Conservation (phyloP, 2,329 filamentous ascomycete genomes). For the Alternaria sp. region DNA sequence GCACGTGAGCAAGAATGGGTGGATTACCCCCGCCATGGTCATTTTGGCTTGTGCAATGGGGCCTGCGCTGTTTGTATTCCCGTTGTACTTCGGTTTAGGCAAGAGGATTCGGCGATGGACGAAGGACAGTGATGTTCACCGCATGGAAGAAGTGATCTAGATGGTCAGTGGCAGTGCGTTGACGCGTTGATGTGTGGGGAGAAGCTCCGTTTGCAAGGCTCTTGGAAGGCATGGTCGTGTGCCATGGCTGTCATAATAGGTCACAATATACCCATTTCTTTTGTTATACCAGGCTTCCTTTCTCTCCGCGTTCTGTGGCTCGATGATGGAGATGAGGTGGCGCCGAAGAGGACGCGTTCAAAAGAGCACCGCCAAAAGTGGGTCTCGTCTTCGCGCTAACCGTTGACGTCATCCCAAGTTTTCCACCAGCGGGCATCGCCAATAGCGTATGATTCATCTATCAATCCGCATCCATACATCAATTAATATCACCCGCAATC, state of each 20-base stretch:
- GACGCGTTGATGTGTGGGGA: not conserved
- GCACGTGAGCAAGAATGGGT: conserved; percentile 45
- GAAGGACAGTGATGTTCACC: conserved; percentile 29
- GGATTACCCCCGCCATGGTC: conserved; percentile 53
- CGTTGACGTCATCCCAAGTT: conserved; percentile 17
- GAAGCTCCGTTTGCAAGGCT: not conserved
- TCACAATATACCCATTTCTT: not conserved
- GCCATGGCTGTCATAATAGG: not conserved
- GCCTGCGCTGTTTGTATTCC: conserved; percentile 49
- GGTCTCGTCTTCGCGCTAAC: conserved; percentile 6
- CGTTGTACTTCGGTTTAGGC: conserved; percentile 51
- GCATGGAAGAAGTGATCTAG: conserved; percentile 21
- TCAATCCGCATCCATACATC: not conserved
- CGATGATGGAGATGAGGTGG: not conserved
- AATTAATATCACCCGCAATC: not conserved
- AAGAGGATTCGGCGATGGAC: conserved; percentile 51
- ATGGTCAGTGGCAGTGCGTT: not conserved
- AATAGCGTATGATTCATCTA: not conserved
- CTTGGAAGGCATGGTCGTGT: not conserved
- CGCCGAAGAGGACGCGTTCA: not conserved
- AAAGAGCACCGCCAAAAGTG: not conserved
- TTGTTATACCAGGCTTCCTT: not conserved
- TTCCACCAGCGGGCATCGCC: conserved; percentile 1
- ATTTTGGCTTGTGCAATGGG: conserved; percentile 51
- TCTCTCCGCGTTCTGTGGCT: not conserved